Base-by-base conservation (phyloP, 306 rosid genomes). In the Malus asiatica region DNA sequence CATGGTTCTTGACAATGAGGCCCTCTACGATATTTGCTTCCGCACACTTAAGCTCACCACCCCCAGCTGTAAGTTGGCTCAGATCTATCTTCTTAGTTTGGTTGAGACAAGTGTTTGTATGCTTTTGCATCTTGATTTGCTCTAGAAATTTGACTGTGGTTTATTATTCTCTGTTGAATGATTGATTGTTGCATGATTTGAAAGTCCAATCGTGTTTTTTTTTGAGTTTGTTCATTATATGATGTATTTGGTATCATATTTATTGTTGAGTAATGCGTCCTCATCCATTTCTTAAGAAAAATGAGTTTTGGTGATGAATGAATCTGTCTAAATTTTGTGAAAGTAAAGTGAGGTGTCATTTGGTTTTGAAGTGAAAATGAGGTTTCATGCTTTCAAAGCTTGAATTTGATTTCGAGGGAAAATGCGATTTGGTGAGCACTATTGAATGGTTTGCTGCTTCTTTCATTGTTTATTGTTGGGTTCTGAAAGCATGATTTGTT, bases 1-100 rank as follows among this genome's bases (percentile, higher is more conserved):
- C 30, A 83, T 83, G 87, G 87, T 83, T 11, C 87, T 83, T 1
- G 84, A 83, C 72, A 83, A 83, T 18, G 87, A 83, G 67, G 87
- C 87, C 11, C 83, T 83, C 40, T 83, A 83, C 9, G 86, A 83
- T 11, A 83, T 83, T 61, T 83, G 86, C 78, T 83, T 83, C 76
- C 70, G 87, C 14, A 83, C 87, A 0, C 87, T 83, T 48, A 83
- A 83, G 48, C 87, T 83, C 76, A 72, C 84, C 29, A 79, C 87
- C n/a, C 87, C 84, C 20, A 84, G 86, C 78, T 83, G 86, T 83
- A 72, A 66, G 86, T 75, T 45, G 4, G 3, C 70, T 61, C 46
- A n/a, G 25, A 58, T n/a, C 55, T 4, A 0, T 60, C 12, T 16
- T 35, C 27, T 33, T 0, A 14, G n/a, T 45, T 27, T 25, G 27